These are phyloP conservation scores for Parathielavia appendiculata DNA, from an alignment of 495 filamentous ascomycete species.

Conservation along the genomic window DNA sequence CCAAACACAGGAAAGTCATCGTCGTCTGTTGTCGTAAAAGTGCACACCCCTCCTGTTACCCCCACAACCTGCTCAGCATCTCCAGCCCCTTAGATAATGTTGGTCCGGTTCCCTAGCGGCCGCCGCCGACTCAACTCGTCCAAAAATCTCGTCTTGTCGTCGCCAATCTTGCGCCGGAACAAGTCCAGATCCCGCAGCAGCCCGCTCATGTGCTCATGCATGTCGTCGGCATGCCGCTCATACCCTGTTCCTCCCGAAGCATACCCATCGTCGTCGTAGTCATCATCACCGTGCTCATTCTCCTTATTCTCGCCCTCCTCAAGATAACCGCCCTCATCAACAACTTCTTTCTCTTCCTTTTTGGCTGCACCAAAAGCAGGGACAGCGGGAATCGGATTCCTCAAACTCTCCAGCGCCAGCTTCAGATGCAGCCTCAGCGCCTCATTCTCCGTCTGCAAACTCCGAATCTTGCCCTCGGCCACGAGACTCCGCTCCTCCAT, in stretches of 20 bases:
- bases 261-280: constrained; percentile 29
- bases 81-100: constrained; percentile 13
- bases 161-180: constrained; percentile 76
- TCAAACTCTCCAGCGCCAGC: constrained; percentile 76
- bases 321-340: constrained; percentile 16
- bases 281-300: constrained; percentile 3
- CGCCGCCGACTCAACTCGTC: constrained; percentile 27
- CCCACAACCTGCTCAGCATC: no score
- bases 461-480: constrained; percentile 84
- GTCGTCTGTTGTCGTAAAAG: no score
- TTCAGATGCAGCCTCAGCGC: constrained; percentile 78
- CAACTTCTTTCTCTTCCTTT: constrained; percentile 30
- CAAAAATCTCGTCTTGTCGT: constrained; percentile 60
- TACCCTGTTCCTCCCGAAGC: constrained; percentile 34
- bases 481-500: constrained; percentile 91
- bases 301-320: constrained; percentile 18
- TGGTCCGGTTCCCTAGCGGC: constrained; percentile 28
- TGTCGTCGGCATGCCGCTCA: constrained; percentile 52
- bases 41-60: not conserved
- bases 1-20: not conserved
- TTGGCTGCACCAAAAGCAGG: constrained; percentile 27
- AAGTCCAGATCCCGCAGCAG: constrained; percentile 71
- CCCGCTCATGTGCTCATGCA: constrained; percentile 64
- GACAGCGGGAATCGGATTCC: constrained; percentile 73
- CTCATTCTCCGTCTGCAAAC: constrained; percentile 82